These are phyloP conservation scores for Arachis stenosperma DNA, from an alignment of 306 rosid species.

Conservation along the genomic window DNA sequence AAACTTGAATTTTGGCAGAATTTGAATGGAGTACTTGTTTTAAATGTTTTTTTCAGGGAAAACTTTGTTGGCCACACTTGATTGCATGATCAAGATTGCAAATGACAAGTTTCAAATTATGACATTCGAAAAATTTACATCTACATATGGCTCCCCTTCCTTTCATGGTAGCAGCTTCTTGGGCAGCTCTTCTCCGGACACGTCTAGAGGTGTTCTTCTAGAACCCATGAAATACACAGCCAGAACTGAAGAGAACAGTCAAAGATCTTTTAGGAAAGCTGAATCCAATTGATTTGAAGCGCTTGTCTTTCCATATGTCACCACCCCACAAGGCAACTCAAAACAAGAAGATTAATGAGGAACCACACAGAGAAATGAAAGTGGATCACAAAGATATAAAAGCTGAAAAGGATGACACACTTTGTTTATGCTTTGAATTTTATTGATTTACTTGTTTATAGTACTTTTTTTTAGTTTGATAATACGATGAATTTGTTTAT, in stretches of 20 bases:
- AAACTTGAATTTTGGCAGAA: constrained; percentile 8
- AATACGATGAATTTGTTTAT: too few species aligned
- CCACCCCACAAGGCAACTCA: constrained; percentile 34
- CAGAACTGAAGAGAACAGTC: constrained; percentile 32
- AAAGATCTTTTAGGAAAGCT: constrained; percentile 52
- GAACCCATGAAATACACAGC: constrained; percentile 19
- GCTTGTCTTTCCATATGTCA: constrained; percentile 52
- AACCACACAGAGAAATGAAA: constrained; percentile 39
- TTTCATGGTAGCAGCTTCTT: constrained; percentile 43
- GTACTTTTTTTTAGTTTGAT: too few species aligned
- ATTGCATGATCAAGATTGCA: constrained; percentile 59
- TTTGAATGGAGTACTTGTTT: constrained; percentile 2
- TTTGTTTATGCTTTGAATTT: too few species aligned
- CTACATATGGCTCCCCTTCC: constrained; percentile 22
- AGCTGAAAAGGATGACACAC: constrained; percentile 1
- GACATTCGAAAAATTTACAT: constrained; percentile 42
- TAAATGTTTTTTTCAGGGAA: constrained; percentile 47
- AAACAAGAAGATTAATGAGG: constrained; percentile 28
- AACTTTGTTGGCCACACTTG: constrained; percentile 49
- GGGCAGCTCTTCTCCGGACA: constrained; percentile 51
- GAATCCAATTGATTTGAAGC: constrained; percentile 65
- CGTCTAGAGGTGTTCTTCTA: constrained; percentile 74
- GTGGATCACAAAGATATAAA: constrained; percentile 21
- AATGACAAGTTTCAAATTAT: constrained; percentile 58
- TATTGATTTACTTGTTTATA: too few species aligned